phyloP scores from a whole-genome alignment of 2,329 filamentous ascomycete genomes.

The Paraphaeosphaeria sporulosa region DNA sequence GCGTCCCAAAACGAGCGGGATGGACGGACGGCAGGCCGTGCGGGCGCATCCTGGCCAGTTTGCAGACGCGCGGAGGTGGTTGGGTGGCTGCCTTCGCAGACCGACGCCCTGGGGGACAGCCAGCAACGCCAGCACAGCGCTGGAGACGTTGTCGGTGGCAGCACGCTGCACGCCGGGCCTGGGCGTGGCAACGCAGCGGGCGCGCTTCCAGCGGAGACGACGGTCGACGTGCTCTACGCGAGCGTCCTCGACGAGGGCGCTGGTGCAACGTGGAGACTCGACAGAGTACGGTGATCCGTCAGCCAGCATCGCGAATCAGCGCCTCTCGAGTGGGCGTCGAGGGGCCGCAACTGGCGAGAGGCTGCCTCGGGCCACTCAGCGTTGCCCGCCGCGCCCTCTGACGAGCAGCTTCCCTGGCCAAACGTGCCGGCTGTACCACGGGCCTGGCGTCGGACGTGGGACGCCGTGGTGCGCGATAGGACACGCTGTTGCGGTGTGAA shows the following conservation, averaged over 20 bases:
- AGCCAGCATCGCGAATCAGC: constrained; percentile 37
- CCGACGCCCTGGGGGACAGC: no score
- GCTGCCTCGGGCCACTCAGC: constrained; percentile 28
- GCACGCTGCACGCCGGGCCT: no score
- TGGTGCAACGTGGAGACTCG: constrained; percentile 51
- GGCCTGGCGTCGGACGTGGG: constrained; percentile 45
- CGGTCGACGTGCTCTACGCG: not conserved
- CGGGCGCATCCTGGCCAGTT: constrained; percentile 27
- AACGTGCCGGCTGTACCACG: constrained; percentile 48
- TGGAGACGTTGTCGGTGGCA: no score
- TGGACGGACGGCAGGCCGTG: constrained; percentile 47
- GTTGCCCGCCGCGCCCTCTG: constrained; percentile 22
- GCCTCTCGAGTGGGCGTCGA: constrained; percentile 14
- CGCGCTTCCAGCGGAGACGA: constrained; percentile 11
- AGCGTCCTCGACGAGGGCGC: constrained; percentile 20
- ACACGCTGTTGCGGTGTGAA: constrained; percentile 44
- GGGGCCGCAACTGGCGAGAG: no score
- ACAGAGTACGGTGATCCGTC: constrained; percentile 45
- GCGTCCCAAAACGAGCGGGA: constrained; percentile 38
- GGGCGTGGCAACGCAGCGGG: not conserved
- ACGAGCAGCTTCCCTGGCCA: constrained; percentile 35
- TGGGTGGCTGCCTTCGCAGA: constrained; percentile 32
- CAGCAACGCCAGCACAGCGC: no score
- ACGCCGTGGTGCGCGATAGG: constrained; percentile 42
- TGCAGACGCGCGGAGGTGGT: constrained; percentile 26